Conservation (phyloP, 257 asterid genomes). For the Cruciata laevipes region DNA sequence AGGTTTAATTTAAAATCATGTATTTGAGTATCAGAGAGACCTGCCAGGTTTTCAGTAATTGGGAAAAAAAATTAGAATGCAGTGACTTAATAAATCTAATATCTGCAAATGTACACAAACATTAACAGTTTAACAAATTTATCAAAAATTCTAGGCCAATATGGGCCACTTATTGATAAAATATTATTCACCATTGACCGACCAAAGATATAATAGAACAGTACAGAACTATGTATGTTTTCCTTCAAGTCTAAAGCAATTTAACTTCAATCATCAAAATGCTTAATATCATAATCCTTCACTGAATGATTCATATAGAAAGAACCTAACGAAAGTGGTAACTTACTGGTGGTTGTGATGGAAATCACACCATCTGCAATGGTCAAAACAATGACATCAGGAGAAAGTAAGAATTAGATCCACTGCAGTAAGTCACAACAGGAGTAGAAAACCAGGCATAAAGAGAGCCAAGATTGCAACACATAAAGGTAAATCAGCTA, state of each 20-base stretch:
- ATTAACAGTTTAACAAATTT: not conserved
- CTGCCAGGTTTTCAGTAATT: conserved; percentile 23
- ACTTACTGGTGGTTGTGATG: conserved; percentile 71
- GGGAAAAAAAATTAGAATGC: conserved; percentile 14
- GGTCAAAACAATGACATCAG: conserved; percentile 15
- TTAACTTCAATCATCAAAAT: not conserved
- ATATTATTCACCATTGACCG: not conserved
- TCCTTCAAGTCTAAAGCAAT: not conserved
- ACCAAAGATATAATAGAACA: not conserved
- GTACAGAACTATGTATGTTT: not conserved
- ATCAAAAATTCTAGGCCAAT: not conserved
- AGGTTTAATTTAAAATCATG: conserved; percentile 43
- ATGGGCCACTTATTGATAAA: not conserved
- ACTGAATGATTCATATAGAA: not conserved
- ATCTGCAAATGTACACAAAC: not conserved
- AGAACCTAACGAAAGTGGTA: conserved; percentile 3
- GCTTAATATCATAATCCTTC: not conserved
- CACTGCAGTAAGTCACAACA: not conserved
- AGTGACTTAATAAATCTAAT: conserved; percentile 10
- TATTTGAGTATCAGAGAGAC: conserved; percentile 54
- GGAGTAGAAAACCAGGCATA: not conserved
- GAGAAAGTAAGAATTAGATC: conserved; percentile 10
- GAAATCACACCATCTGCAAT: conserved; percentile 69
- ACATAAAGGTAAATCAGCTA: not conserved
- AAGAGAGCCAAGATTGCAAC: not conserved